A percentile compares a stretch with the other conserved stretches of the same genome.
phyloP scores from a whole-genome alignment of 345 rosid genomes.

The Hibiscus syriacus region DNA sequence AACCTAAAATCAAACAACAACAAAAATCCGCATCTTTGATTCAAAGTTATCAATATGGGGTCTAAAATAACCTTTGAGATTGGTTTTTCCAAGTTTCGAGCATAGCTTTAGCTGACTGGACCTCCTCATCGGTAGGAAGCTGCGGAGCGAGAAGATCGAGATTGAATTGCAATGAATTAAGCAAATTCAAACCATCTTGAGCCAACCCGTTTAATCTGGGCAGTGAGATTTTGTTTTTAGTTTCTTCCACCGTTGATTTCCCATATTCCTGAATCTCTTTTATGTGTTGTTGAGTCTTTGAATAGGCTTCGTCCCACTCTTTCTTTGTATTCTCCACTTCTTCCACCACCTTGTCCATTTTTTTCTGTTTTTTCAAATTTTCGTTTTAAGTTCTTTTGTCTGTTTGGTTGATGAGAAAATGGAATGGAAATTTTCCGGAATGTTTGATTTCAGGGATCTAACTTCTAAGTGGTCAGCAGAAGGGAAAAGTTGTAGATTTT shows the following conservation, averaged over 20 bases:
- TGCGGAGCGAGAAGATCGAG: constrained; percentile 87
- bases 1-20: neutral
- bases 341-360: constrained; percentile 76
- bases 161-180: constrained; percentile 65
- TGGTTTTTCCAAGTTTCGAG: constrained; percentile 69
- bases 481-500: too few relatives aligned
- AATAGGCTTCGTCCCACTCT: constrained; percentile 70
- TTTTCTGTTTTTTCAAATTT: neutral
- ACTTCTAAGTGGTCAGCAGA: too few relatives aligned
- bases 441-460: too few relatives aligned
- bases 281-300: constrained; percentile 43
- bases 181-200: constrained; percentile 67
- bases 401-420: neutral
- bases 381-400: neutral
- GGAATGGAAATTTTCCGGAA: neutral
- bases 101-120: constrained; percentile 44
- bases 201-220: constrained; percentile 70
- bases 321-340: constrained; percentile 82
- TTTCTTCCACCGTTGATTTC: constrained; percentile 35
- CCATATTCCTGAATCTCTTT: constrained; percentile 60
- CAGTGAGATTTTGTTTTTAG: constrained; percentile 47
- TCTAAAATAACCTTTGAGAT: constrained; percentile 35
- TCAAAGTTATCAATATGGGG: neutral
- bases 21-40: neutral
- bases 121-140: constrained; percentile 53